Conservation (phyloP, 1,284 basidiomycete genomes). For the Fomes fomentarius region DNA sequence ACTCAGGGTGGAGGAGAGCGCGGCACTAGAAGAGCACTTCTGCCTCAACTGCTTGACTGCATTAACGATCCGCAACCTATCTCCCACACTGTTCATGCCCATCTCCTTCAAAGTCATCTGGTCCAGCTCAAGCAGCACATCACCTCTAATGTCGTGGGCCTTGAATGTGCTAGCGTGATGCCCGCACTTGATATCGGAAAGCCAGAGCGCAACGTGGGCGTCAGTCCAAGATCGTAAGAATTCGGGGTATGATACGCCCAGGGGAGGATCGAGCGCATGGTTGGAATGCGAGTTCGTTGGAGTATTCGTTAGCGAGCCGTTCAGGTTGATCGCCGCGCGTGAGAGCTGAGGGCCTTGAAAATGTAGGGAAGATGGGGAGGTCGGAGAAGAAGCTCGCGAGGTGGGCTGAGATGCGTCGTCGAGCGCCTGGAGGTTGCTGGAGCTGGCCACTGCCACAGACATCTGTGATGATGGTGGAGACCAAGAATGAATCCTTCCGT, state of each 20-base stretch:
- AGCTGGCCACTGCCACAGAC: constrained; percentile 47
- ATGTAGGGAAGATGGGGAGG: constrained; percentile 49
- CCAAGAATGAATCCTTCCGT: not conserved
- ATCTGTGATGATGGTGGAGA: constrained; percentile 22
- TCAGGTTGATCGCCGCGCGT: constrained; percentile 29
- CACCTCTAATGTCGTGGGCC: constrained; percentile 86
- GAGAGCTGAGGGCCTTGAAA: constrained; percentile 34
- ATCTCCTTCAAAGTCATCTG: constrained; percentile 86
- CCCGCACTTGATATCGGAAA: constrained; percentile 72
- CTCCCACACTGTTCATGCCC: constrained; percentile 86
- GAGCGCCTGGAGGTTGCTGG: constrained; percentile 39
- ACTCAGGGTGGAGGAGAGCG: constrained; percentile 30
- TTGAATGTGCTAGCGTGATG: constrained; percentile 74
- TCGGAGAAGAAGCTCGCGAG: constrained; percentile 55
- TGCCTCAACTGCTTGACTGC: constrained; percentile 82
- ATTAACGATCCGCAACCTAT: constrained; percentile 83
- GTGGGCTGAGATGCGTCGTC: constrained; percentile 42
- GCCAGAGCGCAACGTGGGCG: constrained; percentile 70
- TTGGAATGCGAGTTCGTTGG: constrained; percentile 18
- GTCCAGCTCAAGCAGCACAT: constrained; percentile 88
- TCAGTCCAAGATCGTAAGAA: constrained; percentile 74
- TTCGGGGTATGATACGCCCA: constrained; percentile 59
- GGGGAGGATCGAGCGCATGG: constrained; percentile 57
- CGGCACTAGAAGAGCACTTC: constrained; percentile 43
- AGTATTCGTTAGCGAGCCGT: constrained; percentile 23